These are phyloP conservation scores for Taphrina confusa DNA, from an alignment of 1,139 yeast genomes.

Conservation along the genomic window DNA sequence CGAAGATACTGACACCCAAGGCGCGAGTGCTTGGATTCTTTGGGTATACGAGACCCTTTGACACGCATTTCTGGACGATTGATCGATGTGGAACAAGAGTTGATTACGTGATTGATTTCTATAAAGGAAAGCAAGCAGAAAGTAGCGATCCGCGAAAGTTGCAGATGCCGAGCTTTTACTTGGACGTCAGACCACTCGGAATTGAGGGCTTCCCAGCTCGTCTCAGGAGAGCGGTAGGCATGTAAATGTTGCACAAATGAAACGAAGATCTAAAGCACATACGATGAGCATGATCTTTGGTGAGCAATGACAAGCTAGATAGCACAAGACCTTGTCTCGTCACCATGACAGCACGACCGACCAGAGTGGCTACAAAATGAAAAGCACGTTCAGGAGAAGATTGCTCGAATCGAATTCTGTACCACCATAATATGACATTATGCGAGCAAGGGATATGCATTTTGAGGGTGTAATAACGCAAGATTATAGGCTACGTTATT, in stretches of 20 bases:
- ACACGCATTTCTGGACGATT: conserved; percentile 94
- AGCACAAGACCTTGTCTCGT: no score
- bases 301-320: no score
- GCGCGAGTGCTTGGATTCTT: conserved; percentile 71
- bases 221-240: conserved; percentile 1
- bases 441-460: no score
- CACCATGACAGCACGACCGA: no score
- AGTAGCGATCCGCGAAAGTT: conserved; percentile 8
- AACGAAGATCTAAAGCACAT: neutral
- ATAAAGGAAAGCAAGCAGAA: conserved; percentile 56
- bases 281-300: no score
- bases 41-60: conserved; percentile 67
- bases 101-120: conserved; percentile 92
- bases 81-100: conserved; percentile 80
- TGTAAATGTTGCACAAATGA: no score
- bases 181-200: conserved; percentile 32
- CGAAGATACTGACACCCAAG: conserved; percentile 79
- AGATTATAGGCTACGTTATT: no score
- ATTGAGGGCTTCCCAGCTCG: conserved; percentile 27
- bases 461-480: no score
- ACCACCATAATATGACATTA: no score
- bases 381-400: no score
- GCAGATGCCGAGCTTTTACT: conserved; percentile 32
- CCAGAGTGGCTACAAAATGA: no score
- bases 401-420: no score